Evolutionary conservation across 2,329 filamentous ascomycete species (phyloP).

Genomic region (Alternaria metachromatica): DNA sequence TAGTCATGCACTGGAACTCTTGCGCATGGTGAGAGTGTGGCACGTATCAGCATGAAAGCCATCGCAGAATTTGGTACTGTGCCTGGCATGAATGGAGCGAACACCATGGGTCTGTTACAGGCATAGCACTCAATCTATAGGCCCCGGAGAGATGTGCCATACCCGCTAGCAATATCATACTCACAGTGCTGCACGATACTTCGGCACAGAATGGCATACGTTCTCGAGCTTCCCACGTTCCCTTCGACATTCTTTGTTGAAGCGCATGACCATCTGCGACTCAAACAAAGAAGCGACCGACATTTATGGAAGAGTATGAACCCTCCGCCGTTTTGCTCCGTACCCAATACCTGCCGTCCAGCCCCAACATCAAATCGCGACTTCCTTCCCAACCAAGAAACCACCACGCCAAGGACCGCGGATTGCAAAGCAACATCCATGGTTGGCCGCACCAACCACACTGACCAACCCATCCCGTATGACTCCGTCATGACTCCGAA

Average conservation of each 20-base stretch:
- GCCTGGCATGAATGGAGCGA: neutral
- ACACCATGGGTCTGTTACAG: neutral
- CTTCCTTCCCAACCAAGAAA: neutral
- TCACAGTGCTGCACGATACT: neutral
- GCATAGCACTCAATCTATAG: neutral
- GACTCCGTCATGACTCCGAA: neutral
- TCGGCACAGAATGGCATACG: neutral
- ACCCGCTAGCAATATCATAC: fast-evolving
- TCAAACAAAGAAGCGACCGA: fast-evolving
- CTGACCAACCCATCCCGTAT: fast-evolving
- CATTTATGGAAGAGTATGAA: no score
- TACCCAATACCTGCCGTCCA: neutral
- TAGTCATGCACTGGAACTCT: neutral
- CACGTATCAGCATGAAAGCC: neutral
- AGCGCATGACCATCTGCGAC: fast-evolving
- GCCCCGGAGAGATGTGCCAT: neutral
- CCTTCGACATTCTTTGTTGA: neutral
- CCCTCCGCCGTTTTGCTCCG: neutral
- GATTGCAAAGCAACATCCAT: neutral
- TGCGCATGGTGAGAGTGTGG: neutral
- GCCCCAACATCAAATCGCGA: neutral
- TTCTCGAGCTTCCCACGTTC: neutral
- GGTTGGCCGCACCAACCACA: neutral
- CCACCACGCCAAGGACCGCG: neutral
- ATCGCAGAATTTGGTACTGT: neutral